A percentile compares a stretch with the other conserved stretches of the same genome.
Conservation (phyloP, 2,329 filamentous ascomycete species). For the Penicillium glabrum region DNA sequence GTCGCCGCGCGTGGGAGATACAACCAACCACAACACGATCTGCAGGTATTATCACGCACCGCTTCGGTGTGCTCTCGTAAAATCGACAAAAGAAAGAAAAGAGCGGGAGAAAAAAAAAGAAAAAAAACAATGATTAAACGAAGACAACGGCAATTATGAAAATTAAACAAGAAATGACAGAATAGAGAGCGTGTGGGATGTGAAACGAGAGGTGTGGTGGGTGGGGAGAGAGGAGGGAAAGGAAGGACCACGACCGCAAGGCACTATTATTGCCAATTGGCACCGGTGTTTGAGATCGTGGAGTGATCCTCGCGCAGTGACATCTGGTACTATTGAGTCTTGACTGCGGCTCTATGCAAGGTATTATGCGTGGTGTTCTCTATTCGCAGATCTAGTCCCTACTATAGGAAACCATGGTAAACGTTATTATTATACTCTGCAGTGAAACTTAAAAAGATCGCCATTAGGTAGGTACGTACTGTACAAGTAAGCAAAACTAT, state of each 20-base stretch:
- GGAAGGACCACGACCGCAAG: slow-evolving; percentile 9
- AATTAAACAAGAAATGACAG: slow-evolving; percentile 8
- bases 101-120: background rate
- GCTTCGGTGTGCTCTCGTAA: background rate
- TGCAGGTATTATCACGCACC: slow-evolving; percentile 6
- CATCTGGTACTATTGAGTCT: background rate
- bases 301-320: background rate
- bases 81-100: slow-evolving; percentile 4
- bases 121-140: background rate
- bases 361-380: background rate
- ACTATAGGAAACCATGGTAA: background rate
- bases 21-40: slow-evolving; percentile 13
- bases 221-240: slow-evolving; percentile 31
- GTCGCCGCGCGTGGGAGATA: slow-evolving; percentile 3
- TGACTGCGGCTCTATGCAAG: slow-evolving; percentile 1
- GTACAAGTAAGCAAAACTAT: background rate
- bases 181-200: slow-evolving; percentile 21
- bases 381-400: background rate
- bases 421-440: background rate
- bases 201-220: slow-evolving; percentile 21
- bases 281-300: slow-evolving; percentile 20
- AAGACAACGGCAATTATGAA: background rate
- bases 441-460: background rate
- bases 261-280: slow-evolving; percentile 17
- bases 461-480: background rate